Base-by-base conservation (phyloP, 208 protist genomes). In the Crithidia brevicula region DNA sequence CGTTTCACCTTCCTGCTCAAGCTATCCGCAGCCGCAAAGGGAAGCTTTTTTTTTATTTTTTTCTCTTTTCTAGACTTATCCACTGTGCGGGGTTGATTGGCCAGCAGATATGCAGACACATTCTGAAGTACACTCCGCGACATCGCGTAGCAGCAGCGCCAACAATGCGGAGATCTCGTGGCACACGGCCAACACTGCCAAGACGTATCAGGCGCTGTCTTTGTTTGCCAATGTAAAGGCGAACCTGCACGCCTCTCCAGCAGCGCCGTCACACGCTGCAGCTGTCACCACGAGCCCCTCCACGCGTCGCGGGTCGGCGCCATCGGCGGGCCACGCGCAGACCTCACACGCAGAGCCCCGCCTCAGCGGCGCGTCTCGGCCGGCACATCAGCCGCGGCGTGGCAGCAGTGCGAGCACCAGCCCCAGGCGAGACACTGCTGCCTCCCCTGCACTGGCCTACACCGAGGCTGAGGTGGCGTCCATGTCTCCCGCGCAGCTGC, bases 181-280 rank as follows among this genome's bases (percentile, higher is more conserved):
- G 42, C 61, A 75, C 43, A 38, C 43, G 16, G 6, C 53, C 16
- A 59, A 57, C 61, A 69, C 34, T 20, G 70, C 70, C 53, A 75
- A 75, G 31, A 40, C 70, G 18, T 42, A 75, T 6, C 70, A 75
- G 4, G 70, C 70, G 3, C 62, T 75, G 7, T 69, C 61, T 11
- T 30, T 75, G 13, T 75, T 75, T 23, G 70, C 70, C 8, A 64
- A 57, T 22, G 28, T 75, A 2, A 11, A 22, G 4, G 54, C 70
- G 10, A 45, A 64, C 53, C 40, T 75, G 7, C 25, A 30, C 59
- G n/a, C 45, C 8, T 1, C 62, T 5, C 20, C 34, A 6, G 62
- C 43, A 0, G 27, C 58, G 9, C 6, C 67, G 15, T 15, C 40
- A 3, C 34, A 25, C 30, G 3, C 1, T n/a, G 7, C 52, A 43